Evolutionary conservation across 768 basidiomycete species (phyloP), one percentile per base, ranked within the genome.

Genomic region (Lyophyllum atratum): DNA sequence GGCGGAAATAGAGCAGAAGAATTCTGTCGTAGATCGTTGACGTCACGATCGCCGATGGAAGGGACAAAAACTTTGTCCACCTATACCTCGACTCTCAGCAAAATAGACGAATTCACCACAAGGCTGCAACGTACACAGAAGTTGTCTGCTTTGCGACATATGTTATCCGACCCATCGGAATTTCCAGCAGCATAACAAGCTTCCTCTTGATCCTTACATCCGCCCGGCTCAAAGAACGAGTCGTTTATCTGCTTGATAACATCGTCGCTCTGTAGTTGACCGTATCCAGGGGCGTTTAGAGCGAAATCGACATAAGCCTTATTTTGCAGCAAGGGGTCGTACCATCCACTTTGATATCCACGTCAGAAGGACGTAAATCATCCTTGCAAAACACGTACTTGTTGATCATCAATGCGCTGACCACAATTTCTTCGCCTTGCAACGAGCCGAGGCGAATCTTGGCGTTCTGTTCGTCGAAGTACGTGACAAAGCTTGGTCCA

Each of bases 341-440:
- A 82, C 85, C 85, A 86, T 37, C 85, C 85, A 59, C 86, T 87
- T 44, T 2, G 14, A 51, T 4, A 19, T 0, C 2, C 3, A 26
- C 28, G 3, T 50, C 14, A 50, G 48, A 56, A 43, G 55, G 24
- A 33, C 46, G 1, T 24, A 46, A 26, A 28, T 8, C 22, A 31
- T 31, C 37, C 1, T 43, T 28, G 49, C 12, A 24, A 6, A 1
- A 14, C 42, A 1, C 72, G 55, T 54, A 80, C 85, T 86, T 86
- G 68, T 85, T 85, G 61, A 87, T 83, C 82, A 87, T 81, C 51
- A 89, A 66, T 4, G 85, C 83, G 53, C 78, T 84, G 58, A 87
- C 82, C 3, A 73, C 64, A 47, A 89, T 70, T 39, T 73, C 70
- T 54, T 83, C 83, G 1, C 82, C 87, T 22, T 76, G 42, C 6